These are phyloP conservation scores for Pezicula radicicola DNA, from an alignment of 2,329 filamentous ascomycete genomes.

Conservation along the genomic window DNA sequence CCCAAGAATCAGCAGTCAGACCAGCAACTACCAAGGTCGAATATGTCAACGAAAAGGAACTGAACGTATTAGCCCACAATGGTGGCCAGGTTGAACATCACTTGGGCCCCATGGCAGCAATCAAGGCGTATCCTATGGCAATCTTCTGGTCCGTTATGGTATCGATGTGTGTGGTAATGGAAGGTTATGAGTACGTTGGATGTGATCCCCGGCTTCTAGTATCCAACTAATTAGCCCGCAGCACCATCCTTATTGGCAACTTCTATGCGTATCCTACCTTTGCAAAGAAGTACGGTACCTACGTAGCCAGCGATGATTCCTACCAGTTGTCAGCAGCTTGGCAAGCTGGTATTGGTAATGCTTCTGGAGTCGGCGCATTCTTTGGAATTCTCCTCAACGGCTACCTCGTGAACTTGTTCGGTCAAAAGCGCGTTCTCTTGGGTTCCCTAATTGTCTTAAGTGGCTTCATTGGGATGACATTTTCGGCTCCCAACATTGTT, in stretches of 20 bases:
- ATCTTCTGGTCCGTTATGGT: conserved; percentile 79
- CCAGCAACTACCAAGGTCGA: too few relatives aligned
- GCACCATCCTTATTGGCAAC: conserved; percentile 16
- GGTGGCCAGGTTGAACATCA: conserved; percentile 59
- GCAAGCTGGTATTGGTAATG: conserved; percentile 18
- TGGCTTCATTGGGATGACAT: conserved; percentile 44
- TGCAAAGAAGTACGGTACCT: conserved; percentile 15
- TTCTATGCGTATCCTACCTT: conserved; percentile 17
- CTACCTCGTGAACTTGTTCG: conserved; percentile 37
- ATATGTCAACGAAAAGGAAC: too few relatives aligned
- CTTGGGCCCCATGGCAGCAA: conserved; percentile 70
- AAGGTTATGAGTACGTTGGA: conserved; percentile 43
- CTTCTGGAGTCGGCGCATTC: conserved; percentile 16
- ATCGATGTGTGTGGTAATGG: conserved; percentile 84
- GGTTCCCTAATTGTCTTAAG: conserved; percentile 36
- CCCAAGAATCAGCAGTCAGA: too few relatives aligned
- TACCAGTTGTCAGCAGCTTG: conserved; percentile 13
- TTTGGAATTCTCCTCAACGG: conserved; percentile 35
- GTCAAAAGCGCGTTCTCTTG: conserved; percentile 43
- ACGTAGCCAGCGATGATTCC: conserved; percentile 7
- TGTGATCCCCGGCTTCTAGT: too few relatives aligned
- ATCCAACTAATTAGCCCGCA: too few relatives aligned
- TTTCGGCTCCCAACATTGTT: conserved; percentile 44
- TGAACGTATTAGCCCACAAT: conserved; percentile 30
- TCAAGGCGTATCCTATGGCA: conserved; percentile 80